A percentile compares a stretch with the other conserved stretches of the same genome.
These are phyloP conservation scores for Metarhizium robertsii DNA, from an alignment of 2,329 filamentous ascomycete genomes.

Conservation along the genomic window DNA sequence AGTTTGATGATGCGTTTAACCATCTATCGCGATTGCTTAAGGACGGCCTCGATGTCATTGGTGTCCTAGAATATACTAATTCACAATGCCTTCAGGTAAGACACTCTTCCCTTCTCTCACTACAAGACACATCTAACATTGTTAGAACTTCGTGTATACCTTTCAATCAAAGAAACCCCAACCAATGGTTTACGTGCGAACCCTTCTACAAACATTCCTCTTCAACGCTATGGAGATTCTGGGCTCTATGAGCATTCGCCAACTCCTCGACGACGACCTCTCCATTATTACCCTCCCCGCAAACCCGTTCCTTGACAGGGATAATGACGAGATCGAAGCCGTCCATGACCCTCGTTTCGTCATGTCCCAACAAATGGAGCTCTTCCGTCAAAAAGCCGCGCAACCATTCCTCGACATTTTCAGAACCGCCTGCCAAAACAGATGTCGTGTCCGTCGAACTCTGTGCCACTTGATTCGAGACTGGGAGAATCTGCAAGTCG, in stretches of 20 bases:
- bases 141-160: constrained; percentile 59
- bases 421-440: constrained; percentile 78
- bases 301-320: constrained; percentile 59
- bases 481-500: constrained; percentile 75
- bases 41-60: constrained; percentile 60
- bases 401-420: constrained; percentile 77
- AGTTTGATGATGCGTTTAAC: constrained; percentile 59
- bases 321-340: constrained; percentile 68
- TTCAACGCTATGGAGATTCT: constrained; percentile 64
- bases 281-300: constrained; percentile 64
- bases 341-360: constrained; percentile 64
- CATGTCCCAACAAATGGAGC: constrained; percentile 65
- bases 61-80: constrained; percentile 58
- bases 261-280: constrained; percentile 77
- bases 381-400: constrained; percentile 49
- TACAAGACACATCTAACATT: not conserved
- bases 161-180: constrained; percentile 75
- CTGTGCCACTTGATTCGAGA: constrained; percentile 74
- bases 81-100: constrained; percentile 61
- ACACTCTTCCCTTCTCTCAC: constrained; percentile 3
- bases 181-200: constrained; percentile 74
- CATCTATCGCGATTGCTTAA: constrained; percentile 62
- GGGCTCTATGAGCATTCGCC: constrained; percentile 57
- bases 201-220: constrained; percentile 66
- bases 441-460: constrained; percentile 81